Conservation (phyloP, 108 stramenopile species). For the Asterionellopsis glacialis region DNA sequence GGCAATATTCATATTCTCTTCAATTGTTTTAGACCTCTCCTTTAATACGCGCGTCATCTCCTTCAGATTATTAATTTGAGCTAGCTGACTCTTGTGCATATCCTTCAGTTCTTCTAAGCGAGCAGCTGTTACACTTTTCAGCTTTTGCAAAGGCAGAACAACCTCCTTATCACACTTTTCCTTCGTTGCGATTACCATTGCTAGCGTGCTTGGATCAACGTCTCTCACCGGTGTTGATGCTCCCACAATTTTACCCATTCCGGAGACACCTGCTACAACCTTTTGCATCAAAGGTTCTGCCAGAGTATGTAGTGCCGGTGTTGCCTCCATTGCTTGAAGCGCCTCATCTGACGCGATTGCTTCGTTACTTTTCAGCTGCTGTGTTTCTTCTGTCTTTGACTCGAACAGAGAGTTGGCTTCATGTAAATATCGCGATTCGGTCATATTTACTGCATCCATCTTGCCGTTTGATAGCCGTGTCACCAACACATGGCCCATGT, state of each 20-base stretch:
- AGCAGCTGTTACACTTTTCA: slow-evolving; percentile 41
- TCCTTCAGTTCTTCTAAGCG: slow-evolving; percentile 34
- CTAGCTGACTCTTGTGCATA: slow-evolving; percentile 40
- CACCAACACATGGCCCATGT: slow-evolving; percentile 70
- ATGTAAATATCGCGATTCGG: slow-evolving; percentile 51
- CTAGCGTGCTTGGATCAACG: slow-evolving; percentile 49
- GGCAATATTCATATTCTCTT: slow-evolving; percentile 31
- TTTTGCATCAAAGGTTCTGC: slow-evolving; percentile 44
- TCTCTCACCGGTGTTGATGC: slow-evolving; percentile 40
- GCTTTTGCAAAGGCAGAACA: slow-evolving; percentile 57
- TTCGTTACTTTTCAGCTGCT: slow-evolving; percentile 1
- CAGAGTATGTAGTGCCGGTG: slow-evolving; percentile 44
- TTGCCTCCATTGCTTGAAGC: slow-evolving; percentile 32
- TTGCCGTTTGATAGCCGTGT: slow-evolving; percentile 44
- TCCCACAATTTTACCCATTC: slow-evolving; percentile 69
- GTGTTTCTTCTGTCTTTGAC: neutral
- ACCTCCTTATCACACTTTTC: slow-evolving; percentile 61
- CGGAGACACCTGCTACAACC: slow-evolving; percentile 43
- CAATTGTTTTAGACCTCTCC: slow-evolving; percentile 23
- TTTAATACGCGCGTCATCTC: slow-evolving; percentile 34
- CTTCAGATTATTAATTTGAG: slow-evolving; percentile 35
- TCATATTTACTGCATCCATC: slow-evolving; percentile 43
- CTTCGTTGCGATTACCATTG: slow-evolving; percentile 52
- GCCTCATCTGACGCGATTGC: slow-evolving; percentile 19
- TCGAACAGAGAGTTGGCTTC: slow-evolving; percentile 27